A percentile compares a stretch with the other conserved stretches of the same genome.
Conservation (phyloP, 805 yeast genomes). For the Barnettozyma wickerhamii region DNA sequence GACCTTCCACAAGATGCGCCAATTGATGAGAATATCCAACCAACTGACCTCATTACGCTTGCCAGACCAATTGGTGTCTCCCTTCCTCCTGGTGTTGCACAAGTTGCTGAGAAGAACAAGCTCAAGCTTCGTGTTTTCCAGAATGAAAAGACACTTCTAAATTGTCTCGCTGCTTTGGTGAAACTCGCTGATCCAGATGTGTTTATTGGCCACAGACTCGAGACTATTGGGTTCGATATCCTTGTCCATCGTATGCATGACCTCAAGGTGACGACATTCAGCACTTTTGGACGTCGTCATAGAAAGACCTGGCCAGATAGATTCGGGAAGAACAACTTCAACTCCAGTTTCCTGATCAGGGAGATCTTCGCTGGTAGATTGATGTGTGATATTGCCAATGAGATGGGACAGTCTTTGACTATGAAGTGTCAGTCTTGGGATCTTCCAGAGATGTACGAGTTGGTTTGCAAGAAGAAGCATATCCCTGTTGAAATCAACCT, state of each 20-base stretch:
- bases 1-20: conserved; percentile 75
- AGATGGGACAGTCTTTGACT: conserved; percentile 90
- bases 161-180: conserved; percentile 67
- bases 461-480: conserved; percentile 64
- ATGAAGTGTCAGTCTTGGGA: conserved; percentile 94
- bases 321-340: conserved; percentile 51
- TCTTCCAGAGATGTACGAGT: conserved; percentile 81
- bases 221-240: conserved; percentile 72
- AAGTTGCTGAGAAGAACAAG: conserved; percentile 51
- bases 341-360: conserved; percentile 51
- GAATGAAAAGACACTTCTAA: conserved; percentile 69
- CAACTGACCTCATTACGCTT: conserved; percentile 62
- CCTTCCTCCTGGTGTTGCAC: conserved; percentile 74
- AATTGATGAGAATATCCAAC: conserved; percentile 53
- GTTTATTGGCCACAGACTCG: conserved; percentile 82
- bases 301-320: conserved; percentile 75
- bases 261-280: conserved; percentile 69
- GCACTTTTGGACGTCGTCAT: conserved; percentile 76
- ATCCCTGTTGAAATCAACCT: conserved; percentile 68
- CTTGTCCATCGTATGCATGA: conserved; percentile 78
- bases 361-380: conserved; percentile 83
- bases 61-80: conserved; percentile 74
- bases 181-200: conserved; percentile 85
- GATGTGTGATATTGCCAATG: conserved; percentile 89
- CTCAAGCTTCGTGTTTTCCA: conserved; percentile 55